Evolutionary conservation across 1,284 basidiomycete genomes (phyloP).

Genomic region (Cryptococcus sp.): DNA sequence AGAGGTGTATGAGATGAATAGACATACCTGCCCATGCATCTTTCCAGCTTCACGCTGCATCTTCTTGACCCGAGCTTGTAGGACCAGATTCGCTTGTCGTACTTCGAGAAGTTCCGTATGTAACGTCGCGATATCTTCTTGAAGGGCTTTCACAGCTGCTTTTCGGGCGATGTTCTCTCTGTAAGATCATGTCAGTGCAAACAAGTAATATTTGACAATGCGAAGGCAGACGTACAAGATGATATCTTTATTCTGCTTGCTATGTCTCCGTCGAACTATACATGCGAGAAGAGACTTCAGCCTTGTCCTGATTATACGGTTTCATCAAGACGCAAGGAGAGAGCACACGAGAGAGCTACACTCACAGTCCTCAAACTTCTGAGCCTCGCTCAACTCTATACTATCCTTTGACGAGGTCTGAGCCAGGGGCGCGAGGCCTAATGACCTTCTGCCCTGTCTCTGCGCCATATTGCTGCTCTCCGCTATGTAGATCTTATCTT

Average conservation of each 20-base stretch:
- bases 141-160: constrained; percentile 27
- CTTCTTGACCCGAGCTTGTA: constrained; percentile 23
- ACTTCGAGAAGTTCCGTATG: constrained; percentile 33
- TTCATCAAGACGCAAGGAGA: not conserved
- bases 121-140: constrained; percentile 31
- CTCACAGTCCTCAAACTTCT: constrained; percentile 28
- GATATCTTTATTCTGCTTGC: constrained; percentile 45
- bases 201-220: not conserved
- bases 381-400: constrained; percentile 9
- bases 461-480: constrained; percentile 11
- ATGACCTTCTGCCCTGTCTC: constrained; percentile 20
- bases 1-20: not conserved
- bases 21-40: constrained; percentile 20
- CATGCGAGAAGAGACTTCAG: no score
- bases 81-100: constrained; percentile 22
- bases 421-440: constrained; percentile 14
- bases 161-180: constrained; percentile 38
- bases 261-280: constrained; percentile 39
- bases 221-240: constrained; percentile 24
- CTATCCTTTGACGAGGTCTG: not conserved
- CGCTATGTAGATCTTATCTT: no score
- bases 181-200: not conserved
- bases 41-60: constrained; percentile 21
- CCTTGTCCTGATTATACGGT: no score
- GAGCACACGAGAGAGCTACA: not conserved